A percentile compares a stretch with the other conserved stretches of the same genome.
These are phyloP conservation scores for Cercophora sp. DNA, from an alignment of 495 filamentous ascomycete genomes.

Conservation along the genomic window DNA sequence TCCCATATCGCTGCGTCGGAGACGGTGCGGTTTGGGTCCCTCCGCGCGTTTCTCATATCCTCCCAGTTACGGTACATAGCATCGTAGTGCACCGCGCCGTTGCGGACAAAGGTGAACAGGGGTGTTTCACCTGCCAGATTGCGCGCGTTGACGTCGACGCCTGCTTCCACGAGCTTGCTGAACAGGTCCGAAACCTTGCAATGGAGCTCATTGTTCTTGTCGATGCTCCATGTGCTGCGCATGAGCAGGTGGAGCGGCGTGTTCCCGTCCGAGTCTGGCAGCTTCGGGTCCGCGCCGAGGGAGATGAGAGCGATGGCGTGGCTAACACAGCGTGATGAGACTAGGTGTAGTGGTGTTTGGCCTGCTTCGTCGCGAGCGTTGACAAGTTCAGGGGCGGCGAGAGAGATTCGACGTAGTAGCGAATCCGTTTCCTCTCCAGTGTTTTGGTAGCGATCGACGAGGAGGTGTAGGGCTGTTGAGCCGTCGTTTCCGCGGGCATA, in stretches of 20 bases:
- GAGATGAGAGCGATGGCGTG: neutral
- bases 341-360: neutral
- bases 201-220: neutral
- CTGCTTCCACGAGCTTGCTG: neutral
- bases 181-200: neutral
- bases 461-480: neutral
- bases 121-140: neutral
- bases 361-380: neutral
- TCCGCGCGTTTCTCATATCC: neutral
- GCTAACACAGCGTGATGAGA: no score
- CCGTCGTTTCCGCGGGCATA: neutral
- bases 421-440: neutral
- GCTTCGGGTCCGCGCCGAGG: neutral
- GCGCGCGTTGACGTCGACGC: neutral
- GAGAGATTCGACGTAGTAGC: neutral
- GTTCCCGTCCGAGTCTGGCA: neutral
- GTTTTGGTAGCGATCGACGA: neutral
- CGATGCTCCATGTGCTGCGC: neutral
- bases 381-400: neutral
- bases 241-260: neutral
- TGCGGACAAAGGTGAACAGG: neutral
- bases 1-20: neutral
- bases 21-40: neutral
- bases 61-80: neutral
- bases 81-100: neutral